Base-by-base conservation (phyloP, 306 rosid species). In the Mucuna pruriens region DNA sequence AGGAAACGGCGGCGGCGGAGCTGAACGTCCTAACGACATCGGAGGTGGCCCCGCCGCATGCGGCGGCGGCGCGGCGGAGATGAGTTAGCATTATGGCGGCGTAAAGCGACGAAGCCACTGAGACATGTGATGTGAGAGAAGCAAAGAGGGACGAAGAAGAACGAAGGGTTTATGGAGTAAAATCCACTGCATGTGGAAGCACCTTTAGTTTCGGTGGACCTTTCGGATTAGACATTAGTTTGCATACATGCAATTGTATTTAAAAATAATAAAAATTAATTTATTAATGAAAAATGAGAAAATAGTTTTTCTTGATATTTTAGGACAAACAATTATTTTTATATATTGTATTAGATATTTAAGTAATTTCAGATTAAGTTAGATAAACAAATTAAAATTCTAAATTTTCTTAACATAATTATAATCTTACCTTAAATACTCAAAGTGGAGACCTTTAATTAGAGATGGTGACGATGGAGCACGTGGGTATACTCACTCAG, bases 81-180 rank as follows among this genome's bases (percentile, higher is more conserved):
- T 60, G 77, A 7, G 85, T 69, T 49, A 92, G 76, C 39, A 82
- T 73, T 88, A 52, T 83, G 82, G 84, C 83, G 63, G 87, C 23
- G 85, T 86, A 75, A 77, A 88, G 33, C 5, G 89, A 71, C 15
- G 86, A 52, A 26, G 73, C 79, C 97, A 89, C 90, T 33, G 36
- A 7, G 64, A 57, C 52, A 66, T 71, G 81, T 3, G 75, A 45
- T 42, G 66, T 44, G 74, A 15, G 75, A 48, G 49, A 25, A 60
- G 4, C 29, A 19, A 34, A 2, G 36, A 25, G 66, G 17, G 48
- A 1, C 2, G 69, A 46, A 71, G 11, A 62, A 76, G 42, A 25
- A n/a, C 1, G 15, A 60, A 83, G 93, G 90, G 88, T 85, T 87
- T 90, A 83, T n/a, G 83, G 65, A 65, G n/a, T 2, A 19, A 6